phyloP scores from a whole-genome alignment of 2,329 filamentous ascomycete species.

The Cladosporium sp. region DNA sequence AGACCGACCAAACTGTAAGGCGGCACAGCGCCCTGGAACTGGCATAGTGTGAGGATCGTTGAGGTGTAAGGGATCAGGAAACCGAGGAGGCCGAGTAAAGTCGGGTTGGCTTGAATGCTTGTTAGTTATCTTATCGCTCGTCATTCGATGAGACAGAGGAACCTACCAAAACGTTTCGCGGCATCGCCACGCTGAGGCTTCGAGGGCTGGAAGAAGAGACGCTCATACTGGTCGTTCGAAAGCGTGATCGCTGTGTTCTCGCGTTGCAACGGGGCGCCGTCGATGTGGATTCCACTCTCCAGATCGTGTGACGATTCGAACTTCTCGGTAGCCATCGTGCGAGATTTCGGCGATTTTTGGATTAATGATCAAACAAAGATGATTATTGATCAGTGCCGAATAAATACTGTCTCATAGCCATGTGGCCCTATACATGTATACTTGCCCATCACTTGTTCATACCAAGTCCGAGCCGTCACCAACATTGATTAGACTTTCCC shows the following conservation, averaged over 20 bases:
- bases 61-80: conserved; percentile 28
- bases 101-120: conserved; percentile 20
- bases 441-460: not conserved
- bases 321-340: conserved; percentile 1
- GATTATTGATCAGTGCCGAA: not conserved
- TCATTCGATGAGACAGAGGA: not conserved
- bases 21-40: conserved; percentile 19
- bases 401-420: not conserved
- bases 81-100: conserved; percentile 25
- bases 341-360: not conserved
- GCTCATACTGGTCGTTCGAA: conserved; percentile 25
- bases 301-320: not conserved
- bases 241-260: conserved; percentile 24
- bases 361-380: not conserved
- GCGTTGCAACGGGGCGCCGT: conserved; percentile 18
- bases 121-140: not conserved
- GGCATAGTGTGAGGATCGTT: conserved; percentile 24
- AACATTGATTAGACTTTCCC: not conserved
- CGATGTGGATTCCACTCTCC: conserved; percentile 3
- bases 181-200: conserved; percentile 21
- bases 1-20: conserved; percentile 20
- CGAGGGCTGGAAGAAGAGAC: conserved; percentile 26
- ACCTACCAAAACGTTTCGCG: conserved; percentile 24
- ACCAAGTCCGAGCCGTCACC: not conserved
- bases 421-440: conserved; percentile 2